Percentiles rank a stretch among this genome's conserved stretches.
phyloP scores from a whole-genome alignment of 1,284 basidiomycete species.

The Sanghuangporus baumii region DNA sequence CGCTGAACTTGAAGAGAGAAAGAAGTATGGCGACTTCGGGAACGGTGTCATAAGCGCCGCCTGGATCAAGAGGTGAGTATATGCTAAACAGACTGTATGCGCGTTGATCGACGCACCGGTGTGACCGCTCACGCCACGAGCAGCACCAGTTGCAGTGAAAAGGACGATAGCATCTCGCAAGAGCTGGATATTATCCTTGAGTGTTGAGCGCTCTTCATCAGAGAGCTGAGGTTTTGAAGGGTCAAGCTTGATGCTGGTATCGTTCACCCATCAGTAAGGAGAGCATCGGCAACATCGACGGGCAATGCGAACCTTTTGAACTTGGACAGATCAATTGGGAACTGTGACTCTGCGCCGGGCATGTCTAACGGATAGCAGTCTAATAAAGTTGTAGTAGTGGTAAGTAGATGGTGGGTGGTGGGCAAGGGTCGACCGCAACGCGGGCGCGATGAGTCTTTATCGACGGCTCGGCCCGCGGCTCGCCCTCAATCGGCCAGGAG shows the following conservation, averaged over 20 bases:
- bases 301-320: constrained; percentile 55
- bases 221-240: constrained; percentile 58
- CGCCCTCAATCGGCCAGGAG: background rate
- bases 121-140: constrained; percentile 78
- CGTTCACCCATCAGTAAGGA: constrained; percentile 2
- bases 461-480: constrained; percentile 10
- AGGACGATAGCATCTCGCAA: constrained; percentile 78
- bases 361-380: constrained; percentile 26
- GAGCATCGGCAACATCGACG: background rate
- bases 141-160: constrained; percentile 78
- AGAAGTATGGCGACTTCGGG: constrained; percentile 76
- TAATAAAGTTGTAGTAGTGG: background rate
- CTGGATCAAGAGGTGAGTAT: constrained; percentile 28
- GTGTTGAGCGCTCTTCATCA: constrained; percentile 48
- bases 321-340: constrained; percentile 71
- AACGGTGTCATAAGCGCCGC: constrained; percentile 81
- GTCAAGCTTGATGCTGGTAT: constrained; percentile 60
- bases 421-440: background rate
- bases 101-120: constrained; percentile 42
- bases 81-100: constrained; percentile 14
- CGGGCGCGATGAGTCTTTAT: constrained; percentile 7
- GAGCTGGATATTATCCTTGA: constrained; percentile 68
- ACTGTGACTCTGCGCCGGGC: constrained; percentile 37
- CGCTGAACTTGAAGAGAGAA: constrained; percentile 59
- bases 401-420: constrained; percentile 3